phyloP scores from a whole-genome alignment of 495 filamentous ascomycete genomes.

The Trichocladium uniseriatum region DNA sequence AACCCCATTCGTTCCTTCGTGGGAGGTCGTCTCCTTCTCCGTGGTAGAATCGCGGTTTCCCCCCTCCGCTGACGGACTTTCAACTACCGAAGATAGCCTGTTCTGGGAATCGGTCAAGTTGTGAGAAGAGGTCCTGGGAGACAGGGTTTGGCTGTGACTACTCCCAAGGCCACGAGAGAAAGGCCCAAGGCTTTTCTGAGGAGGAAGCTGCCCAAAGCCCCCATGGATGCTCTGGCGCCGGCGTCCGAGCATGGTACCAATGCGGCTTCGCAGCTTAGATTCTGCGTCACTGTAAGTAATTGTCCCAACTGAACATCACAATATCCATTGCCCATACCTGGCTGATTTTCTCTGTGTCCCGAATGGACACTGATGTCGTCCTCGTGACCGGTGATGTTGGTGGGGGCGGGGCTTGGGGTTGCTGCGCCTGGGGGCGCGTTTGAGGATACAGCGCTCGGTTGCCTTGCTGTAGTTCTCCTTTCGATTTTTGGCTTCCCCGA shows the following conservation, averaged over 20 bases:
- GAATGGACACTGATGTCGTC: slow-evolving; percentile 58
- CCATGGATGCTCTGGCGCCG: slow-evolving; percentile 51
- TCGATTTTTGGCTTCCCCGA: slow-evolving; percentile 42
- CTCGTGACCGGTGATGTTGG: slow-evolving; percentile 35
- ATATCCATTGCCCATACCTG: slow-evolving; percentile 27
- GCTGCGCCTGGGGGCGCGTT: not conserved
- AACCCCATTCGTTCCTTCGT: slow-evolving; percentile 39
- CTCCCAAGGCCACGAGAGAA: slow-evolving; percentile 46
- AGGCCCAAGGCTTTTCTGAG: slow-evolving; percentile 37
- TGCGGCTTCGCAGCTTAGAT: slow-evolving; percentile 50
- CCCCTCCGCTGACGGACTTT: slow-evolving; percentile 30
- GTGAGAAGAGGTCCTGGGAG: slow-evolving; percentile 44
- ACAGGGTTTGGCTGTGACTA: slow-evolving; percentile 40
- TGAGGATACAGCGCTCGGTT: slow-evolving; percentile 31
- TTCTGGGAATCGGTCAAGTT: slow-evolving; percentile 46
- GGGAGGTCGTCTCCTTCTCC: slow-evolving; percentile 27
- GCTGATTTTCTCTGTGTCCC: slow-evolving; percentile 38
- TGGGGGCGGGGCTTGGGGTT: slow-evolving; percentile 13
- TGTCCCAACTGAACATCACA: not conserved
- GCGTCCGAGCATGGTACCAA: slow-evolving; percentile 73
- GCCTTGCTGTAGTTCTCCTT: slow-evolving; percentile 32
- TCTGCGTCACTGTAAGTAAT: slow-evolving; percentile 21
- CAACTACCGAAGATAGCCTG: slow-evolving; percentile 42
- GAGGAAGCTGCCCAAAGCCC: slow-evolving; percentile 39
- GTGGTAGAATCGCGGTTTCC: slow-evolving; percentile 20